A percentile compares a stretch with the other conserved stretches of the same genome.
Evolutionary conservation across 2,329 filamentous ascomycete species (phyloP).

Genomic region (Cladobotryum protrusum): DNA sequence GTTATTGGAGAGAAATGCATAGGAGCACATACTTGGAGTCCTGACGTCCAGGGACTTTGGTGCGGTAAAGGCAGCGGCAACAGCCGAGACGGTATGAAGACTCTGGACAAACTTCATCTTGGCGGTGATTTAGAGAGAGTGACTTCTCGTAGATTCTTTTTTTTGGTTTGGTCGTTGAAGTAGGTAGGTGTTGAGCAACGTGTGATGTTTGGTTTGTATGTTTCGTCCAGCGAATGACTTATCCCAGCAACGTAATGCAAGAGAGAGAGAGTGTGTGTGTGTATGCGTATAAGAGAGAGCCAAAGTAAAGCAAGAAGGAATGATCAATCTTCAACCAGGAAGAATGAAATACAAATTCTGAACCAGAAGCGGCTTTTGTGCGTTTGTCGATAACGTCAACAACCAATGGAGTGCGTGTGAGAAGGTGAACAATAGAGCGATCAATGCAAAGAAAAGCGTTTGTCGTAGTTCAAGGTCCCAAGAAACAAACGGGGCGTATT

Average conservation of each 20-base stretch:
- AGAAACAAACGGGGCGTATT: neutral
- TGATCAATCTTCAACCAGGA: slow-evolving; percentile 2
- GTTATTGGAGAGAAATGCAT: neutral
- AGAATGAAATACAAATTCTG: neutral
- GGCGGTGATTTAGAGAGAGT: neutral
- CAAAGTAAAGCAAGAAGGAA: neutral
- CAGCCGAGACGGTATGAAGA: slow-evolving; percentile 19
- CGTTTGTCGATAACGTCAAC: too few relatives aligned
- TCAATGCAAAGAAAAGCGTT: too few relatives aligned
- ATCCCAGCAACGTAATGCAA: neutral
- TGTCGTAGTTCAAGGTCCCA: too few relatives aligned
- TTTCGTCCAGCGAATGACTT: neutral
- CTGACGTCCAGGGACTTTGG: slow-evolving; percentile 36
- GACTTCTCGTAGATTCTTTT: neutral
- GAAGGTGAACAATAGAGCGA: too few relatives aligned
- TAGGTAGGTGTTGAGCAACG: neutral
- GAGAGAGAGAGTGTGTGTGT: too few relatives aligned
- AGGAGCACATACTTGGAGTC: slow-evolving; percentile 25
- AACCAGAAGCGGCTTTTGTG: neutral
- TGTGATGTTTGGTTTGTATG: neutral
- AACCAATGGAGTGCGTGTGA: too few relatives aligned
- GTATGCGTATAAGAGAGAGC: too few relatives aligned
- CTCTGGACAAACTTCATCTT: slow-evolving; percentile 22
- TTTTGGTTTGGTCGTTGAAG: neutral
- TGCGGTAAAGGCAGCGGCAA: slow-evolving; percentile 22